Evolutionary conservation across 2,329 filamentous ascomycete species (phyloP).

Genomic region (Pseudogymnoascus pannorum): DNA sequence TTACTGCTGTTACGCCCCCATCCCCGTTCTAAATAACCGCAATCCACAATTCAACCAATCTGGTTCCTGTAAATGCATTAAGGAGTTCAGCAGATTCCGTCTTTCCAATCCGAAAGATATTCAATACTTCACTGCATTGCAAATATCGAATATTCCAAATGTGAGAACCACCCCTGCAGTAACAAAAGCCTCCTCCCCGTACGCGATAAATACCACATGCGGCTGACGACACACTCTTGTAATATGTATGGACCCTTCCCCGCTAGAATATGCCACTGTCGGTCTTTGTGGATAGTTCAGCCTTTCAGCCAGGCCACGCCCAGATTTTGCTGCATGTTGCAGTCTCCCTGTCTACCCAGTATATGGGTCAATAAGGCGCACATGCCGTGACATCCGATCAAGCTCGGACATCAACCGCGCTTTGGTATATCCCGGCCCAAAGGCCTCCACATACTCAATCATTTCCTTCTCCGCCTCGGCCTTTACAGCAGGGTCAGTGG

Average conservation of each 20-base stretch:
- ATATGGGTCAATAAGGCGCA: slow-evolving; percentile 4
- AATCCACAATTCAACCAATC: neutral
- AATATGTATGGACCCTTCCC: neutral
- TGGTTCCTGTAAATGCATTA: neutral
- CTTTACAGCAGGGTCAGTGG: neutral
- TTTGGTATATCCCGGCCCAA: neutral
- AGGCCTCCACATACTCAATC: neutral
- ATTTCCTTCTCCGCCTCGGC: slow-evolving; percentile 1
- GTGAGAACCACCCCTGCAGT: neutral
- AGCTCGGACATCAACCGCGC: neutral
- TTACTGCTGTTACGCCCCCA: neutral
- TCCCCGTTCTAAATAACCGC: neutral
- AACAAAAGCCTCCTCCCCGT: neutral
- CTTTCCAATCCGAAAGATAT: neutral
- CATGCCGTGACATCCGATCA: neutral
- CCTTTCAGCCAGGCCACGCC: neutral
- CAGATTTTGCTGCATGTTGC: no score
- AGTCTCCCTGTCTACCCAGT: neutral
- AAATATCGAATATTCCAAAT: neutral
- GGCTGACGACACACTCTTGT: neutral
- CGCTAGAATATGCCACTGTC: neutral
- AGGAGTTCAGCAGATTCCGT: neutral
- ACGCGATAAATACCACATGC: neutral
- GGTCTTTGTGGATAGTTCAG: no score
- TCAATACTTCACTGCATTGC: neutral